Conservation (phyloP, 805 yeast species). For the Kodamaea nitidulidarum region DNA sequence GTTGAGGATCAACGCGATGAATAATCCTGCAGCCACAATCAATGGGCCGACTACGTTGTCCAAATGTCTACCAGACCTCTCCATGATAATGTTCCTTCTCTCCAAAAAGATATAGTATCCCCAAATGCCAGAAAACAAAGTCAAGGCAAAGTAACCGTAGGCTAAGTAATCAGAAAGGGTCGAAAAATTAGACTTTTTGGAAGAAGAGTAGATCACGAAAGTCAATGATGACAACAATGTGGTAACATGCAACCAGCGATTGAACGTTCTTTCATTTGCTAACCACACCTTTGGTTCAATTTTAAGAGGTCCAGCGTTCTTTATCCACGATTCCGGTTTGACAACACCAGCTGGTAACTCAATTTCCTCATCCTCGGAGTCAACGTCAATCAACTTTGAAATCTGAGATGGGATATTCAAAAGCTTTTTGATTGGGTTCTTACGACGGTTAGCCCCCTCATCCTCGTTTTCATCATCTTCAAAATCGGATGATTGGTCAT, state of each 20-base stretch:
- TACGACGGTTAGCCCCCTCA: constrained; percentile 10
- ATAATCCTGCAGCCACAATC: constrained; percentile 65
- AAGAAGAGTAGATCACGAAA: constrained; percentile 76
- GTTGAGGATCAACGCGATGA: constrained; percentile 64
- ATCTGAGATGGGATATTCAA: constrained; percentile 24
- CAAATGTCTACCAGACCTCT: constrained; percentile 80
- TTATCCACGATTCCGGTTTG: constrained; percentile 73
- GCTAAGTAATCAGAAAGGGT: constrained; percentile 66
- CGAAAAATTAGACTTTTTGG: constrained; percentile 61
- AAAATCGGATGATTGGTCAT: constrained; percentile 28
- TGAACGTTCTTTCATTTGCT: constrained; percentile 96
- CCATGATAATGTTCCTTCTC: constrained; percentile 68
- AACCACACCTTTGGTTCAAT: constrained; percentile 98
- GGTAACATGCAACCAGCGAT: constrained; percentile 91
- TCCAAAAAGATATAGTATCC: constrained; percentile 73
- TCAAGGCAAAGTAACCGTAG: constrained; percentile 72
- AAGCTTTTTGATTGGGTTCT: constrained; percentile 17
- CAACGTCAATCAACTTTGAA: constrained; percentile 53
- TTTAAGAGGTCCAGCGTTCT: constrained; percentile 87
- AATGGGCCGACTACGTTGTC: constrained; percentile 91
- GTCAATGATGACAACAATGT: constrained; percentile 81
- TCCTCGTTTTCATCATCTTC: constrained; percentile 32
- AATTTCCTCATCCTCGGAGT: constrained; percentile 80
- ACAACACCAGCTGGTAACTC: constrained; percentile 84
- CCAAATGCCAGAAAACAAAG: constrained; percentile 85